Conservation (phyloP, 1,284 basidiomycete species). For the Puccinia horiana region DNA sequence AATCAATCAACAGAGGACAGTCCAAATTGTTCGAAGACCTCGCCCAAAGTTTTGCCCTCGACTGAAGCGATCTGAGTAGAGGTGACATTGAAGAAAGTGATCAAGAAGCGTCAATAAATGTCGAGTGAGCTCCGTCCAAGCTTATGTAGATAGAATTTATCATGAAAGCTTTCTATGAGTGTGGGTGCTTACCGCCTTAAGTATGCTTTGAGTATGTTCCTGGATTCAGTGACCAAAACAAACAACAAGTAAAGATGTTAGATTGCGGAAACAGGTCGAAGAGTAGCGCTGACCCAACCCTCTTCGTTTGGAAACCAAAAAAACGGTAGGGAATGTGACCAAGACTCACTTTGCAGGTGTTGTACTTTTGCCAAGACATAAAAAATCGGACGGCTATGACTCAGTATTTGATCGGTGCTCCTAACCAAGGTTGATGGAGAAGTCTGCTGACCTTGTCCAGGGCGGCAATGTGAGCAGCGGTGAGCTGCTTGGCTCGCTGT, state of each 20-base stretch:
- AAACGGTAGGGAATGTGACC: neutral
- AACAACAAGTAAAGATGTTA: no score
- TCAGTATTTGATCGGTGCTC: neutral
- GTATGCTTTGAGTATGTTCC: constrained; percentile 29
- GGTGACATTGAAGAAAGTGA: no score
- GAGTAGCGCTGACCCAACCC: no score
- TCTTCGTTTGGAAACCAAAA: no score
- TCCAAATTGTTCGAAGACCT: constrained; percentile 10
- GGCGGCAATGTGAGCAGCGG: constrained; percentile 12
- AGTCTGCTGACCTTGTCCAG: constrained; percentile 2
- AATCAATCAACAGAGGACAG: neutral
- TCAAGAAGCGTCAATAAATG: neutral
- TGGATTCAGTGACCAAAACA: neutral
- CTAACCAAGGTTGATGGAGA: neutral
- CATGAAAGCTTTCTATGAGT: neutral
- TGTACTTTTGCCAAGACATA: neutral
- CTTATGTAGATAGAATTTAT: no score
- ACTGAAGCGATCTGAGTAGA: neutral
- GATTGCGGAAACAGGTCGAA: no score
- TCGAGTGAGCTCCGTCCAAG: no score
- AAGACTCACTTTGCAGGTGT: constrained; percentile 20
- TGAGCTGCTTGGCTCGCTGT: neutral
- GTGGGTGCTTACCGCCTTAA: neutral
- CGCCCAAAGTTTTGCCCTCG: neutral
- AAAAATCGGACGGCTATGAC: neutral